Percentiles rank a stretch among this genome's conserved stretches.
Evolutionary conservation across 2,329 filamentous ascomycete genomes (phyloP).

Genomic region (Drechslerella stenobrocha): DNA sequence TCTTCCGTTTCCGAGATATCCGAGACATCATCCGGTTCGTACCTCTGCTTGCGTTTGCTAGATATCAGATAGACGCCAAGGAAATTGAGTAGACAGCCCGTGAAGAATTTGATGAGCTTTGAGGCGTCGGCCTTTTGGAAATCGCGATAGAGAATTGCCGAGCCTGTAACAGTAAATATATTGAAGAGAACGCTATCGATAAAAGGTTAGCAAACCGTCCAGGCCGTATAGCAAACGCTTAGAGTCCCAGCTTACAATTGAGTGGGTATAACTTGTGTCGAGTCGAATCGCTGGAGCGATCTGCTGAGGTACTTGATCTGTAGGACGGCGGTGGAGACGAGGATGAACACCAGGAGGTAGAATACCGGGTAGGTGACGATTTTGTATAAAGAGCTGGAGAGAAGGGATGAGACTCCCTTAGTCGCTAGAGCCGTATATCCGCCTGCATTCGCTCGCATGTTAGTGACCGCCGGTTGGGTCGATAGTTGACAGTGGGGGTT

Average conservation of each 20-base stretch:
- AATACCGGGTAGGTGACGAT: conserved; percentile 90
- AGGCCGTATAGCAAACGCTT: neutral
- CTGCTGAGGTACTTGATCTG: conserved; percentile 96
- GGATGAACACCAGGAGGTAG: conserved; percentile 77
- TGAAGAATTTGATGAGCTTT: conserved; percentile 80
- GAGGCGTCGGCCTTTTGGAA: conserved; percentile 78
- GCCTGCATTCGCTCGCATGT: conserved; percentile 60
- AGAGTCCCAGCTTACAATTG: conserved; percentile 71
- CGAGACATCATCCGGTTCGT: conserved; percentile 64
- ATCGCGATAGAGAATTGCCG: conserved; percentile 88
- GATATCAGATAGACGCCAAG: conserved; percentile 97
- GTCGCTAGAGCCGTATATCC: conserved; percentile 96
- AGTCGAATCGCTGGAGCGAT: conserved; percentile 87
- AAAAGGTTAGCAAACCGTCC: neutral
- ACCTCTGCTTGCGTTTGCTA: conserved; percentile 69
- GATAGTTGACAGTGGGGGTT: conserved; percentile 50
- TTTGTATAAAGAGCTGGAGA: conserved; percentile 86
- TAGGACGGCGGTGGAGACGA: conserved; percentile 85
- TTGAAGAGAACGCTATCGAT: conserved; percentile 75
- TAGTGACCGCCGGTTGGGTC: conserved; percentile 25
- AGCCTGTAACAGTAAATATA: conserved; percentile 89
- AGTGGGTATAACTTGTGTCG: conserved; percentile 95
- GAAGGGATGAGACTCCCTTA: conserved; percentile 91
- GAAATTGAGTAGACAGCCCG: conserved; percentile 89
- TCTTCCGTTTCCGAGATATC: conserved; percentile 42